Evolutionary conservation across 345 rosid species (phyloP), one percentile per base, ranked within the genome.

Genomic region (Sonneratia caseolaris): DNA sequence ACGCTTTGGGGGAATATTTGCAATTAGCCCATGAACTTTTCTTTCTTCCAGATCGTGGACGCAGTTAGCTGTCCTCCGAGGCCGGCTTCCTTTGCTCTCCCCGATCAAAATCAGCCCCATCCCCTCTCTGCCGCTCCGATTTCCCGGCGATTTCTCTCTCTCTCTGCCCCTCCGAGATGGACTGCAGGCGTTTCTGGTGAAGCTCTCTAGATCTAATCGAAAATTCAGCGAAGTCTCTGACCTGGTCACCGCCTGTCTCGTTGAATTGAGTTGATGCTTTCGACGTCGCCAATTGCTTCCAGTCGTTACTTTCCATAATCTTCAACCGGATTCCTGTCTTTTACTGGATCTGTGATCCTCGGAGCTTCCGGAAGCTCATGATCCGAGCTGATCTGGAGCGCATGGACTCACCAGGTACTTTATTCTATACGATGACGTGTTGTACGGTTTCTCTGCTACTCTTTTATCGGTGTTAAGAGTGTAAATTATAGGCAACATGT

Each of bases 331-430:
- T 43, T 43, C 37, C 37, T 27, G 37, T 22, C 70, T 51, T 70
- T 37, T 3, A 32, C 49, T 13, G 49, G 79, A 51, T 71, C 73
- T 48, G 47, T 19, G 37, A 75, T 70, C 48, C 42, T 59, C 40
- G 64, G 19, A 14, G 72, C 69, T 66, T 62, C 47, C 0, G 57
- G 49, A 67, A 69, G 38, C 72, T 48, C 70, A 66, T 72, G 69
- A 62, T 75, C 71, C 42, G 68, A 68, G 68, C 68, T 70, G 66
- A 45, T 71, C 38, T 59, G 56, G 76, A 73, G 79, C 77, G 73
- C 76, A 83, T 89, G 95, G 95, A 89, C 76, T 81, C 91, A 73
- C 84, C 88, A 62, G 88, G 91, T 49, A 43, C 18, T 76, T 61
- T 21, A 3, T 70, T 36, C 48, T 18, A 64, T 8, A 24, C 9